Conservation (phyloP, 2,329 filamentous ascomycete genomes). For the Chalara sp. region DNA sequence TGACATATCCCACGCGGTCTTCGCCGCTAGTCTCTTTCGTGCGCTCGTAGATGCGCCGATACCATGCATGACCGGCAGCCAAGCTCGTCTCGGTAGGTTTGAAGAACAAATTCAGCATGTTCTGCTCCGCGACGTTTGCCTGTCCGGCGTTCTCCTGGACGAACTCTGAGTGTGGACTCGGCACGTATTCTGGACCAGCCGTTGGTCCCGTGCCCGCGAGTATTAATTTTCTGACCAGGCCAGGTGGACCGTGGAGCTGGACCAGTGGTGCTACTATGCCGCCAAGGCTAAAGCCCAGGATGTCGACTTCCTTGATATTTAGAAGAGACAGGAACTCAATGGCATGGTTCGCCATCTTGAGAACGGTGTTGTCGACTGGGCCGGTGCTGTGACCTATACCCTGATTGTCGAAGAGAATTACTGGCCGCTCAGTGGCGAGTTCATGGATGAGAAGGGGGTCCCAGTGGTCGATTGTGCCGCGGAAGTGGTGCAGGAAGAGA, state of each 20-base stretch:
- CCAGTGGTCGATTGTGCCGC: constrained; percentile 20
- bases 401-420: constrained; percentile 41
- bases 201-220: constrained; percentile 26
- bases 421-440: constrained; percentile 33
- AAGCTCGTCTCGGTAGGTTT: neutral
- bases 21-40: neutral
- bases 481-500: constrained; percentile 18
- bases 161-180: neutral
- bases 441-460: constrained; percentile 39
- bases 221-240: constrained; percentile 23
- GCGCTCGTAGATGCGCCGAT: constrained; percentile 3
- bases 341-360: constrained; percentile 20
- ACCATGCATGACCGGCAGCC: constrained; percentile 5
- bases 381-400: constrained; percentile 35
- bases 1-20: neutral
- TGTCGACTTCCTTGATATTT: constrained; percentile 24
- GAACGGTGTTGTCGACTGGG: constrained; percentile 19
- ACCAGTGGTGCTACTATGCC: constrained; percentile 27
- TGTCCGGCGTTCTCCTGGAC: neutral
- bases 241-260: constrained; percentile 21
- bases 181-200: constrained; percentile 18
- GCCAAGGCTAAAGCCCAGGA: constrained; percentile 33
- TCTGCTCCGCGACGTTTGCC: neutral
- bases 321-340: constrained; percentile 23
- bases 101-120: neutral